Evolutionary conservation across 2,329 filamentous ascomycete species (phyloP).

Genomic region (Pseudogymnoascus sp.): DNA sequence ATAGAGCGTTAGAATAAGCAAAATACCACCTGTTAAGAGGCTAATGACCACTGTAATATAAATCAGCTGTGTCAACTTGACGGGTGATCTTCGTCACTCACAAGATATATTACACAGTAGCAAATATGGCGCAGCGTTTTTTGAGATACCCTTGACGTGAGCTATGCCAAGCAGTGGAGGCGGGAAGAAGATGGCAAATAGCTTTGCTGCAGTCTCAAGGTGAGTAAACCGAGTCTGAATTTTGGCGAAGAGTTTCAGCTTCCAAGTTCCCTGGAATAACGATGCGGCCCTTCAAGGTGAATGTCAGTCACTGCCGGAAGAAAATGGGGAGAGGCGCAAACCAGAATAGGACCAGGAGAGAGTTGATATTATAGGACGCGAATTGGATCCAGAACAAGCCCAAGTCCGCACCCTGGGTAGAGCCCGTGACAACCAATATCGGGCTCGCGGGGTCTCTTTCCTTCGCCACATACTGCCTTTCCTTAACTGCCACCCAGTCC

Average conservation of each 20-base stretch:
- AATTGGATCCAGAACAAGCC: constrained; percentile 12
- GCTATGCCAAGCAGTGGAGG: constrained; percentile 8
- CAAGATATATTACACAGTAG: background rate
- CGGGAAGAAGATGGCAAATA: constrained; percentile 10
- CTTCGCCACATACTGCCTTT: background rate
- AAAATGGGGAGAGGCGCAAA: background rate
- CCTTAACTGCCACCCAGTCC: constrained; percentile 3
- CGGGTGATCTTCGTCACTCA: background rate
- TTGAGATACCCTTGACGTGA: background rate
- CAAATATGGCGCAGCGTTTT: background rate
- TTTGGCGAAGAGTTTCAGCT: background rate
- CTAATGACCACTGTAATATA: constrained; percentile 32
- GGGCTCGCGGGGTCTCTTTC: background rate
- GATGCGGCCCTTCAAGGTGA: background rate
- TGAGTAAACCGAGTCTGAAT: background rate
- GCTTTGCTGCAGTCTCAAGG: background rate
- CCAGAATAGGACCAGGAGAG: constrained; percentile 12
- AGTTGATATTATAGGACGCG: constrained; percentile 9
- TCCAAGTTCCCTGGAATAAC: constrained; percentile 3
- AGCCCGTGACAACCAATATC: background rate
- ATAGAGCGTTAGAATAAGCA: constrained; percentile 33
- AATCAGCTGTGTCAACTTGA: constrained; percentile 1
- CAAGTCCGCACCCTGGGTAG: constrained; percentile 7
- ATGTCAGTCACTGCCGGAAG: background rate
- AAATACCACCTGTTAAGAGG: constrained; percentile 29